Base-by-base conservation (phyloP, 495 filamentous ascomycete species). In the Podospora pseudopauciseta region DNA sequence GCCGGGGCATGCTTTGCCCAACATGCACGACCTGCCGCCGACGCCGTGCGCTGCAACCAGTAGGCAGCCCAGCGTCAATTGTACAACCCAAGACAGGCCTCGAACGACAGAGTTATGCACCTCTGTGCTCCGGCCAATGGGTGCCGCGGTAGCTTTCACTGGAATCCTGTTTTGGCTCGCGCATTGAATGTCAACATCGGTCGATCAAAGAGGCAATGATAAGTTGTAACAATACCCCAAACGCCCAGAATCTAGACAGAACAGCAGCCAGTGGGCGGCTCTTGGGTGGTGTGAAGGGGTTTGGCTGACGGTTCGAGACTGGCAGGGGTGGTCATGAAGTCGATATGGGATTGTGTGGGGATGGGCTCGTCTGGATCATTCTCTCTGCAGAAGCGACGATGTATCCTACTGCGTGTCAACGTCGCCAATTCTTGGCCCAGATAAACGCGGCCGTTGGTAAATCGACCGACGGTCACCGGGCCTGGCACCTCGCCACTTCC, bases 401-500 rank as follows among this genome's bases (percentile, higher is more conserved):
- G 67, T 63, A 65, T 32, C 67, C 28, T 56, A 39, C 23, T 60
- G 62, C 56, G 26, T 63, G 63, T 58, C 58, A 65, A 65, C 44
- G 67, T 69, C 67, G 58, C 67, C 44, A 55, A 9, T 11, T 57
- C 67, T 64, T 68, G 63, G 67, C 61, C 23, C 39, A 6, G 18
- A 60, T 26, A 56, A 65, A 34, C 54, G 13, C 32, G 62, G 55
- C 39, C 15, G 26, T 68, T 57, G 32, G 11, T 9, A 62, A 59
- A 58, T 32, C 54, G n/a, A 11, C 11, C 4, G 30, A 68, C 56
- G 53, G 67, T 68, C 67, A 68, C 67, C 54, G 27, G 62, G 66
- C n/a, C 26, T 59, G 19, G 9, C n/a, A 59, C 58, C 23, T 69
- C 49, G 67, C 67, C 67, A 69, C 67, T 69, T 26, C 53, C 34